Evolutionary conservation across 2,329 filamentous ascomycete species (phyloP).

Genomic region (Didymella arachidicola): DNA sequence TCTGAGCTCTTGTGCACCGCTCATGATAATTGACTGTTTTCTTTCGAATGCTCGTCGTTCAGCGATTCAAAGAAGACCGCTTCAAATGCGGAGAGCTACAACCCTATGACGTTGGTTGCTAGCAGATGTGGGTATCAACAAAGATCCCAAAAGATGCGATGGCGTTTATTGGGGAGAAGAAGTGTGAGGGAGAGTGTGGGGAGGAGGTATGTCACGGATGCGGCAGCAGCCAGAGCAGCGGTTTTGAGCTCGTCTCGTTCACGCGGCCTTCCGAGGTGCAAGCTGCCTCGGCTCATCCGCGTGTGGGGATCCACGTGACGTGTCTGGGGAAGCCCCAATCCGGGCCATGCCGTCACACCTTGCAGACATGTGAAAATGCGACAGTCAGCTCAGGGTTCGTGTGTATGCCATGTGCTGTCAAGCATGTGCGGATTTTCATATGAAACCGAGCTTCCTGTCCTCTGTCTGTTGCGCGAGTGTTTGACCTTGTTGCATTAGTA

Average conservation of each 20-base stretch:
- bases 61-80: constrained; percentile 1
- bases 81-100: constrained; percentile 11
- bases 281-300: constrained; percentile 17
- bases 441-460: not conserved
- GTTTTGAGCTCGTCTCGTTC: constrained; percentile 20
- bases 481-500: not conserved
- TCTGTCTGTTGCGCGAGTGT: not conserved
- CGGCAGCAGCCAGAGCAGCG: constrained; percentile 18
- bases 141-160: constrained; percentile 13
- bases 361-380: constrained; percentile 24
- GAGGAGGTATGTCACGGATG: constrained; percentile 9
- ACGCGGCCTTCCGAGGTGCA: constrained; percentile 21
- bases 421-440: not conserved
- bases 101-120: constrained; percentile 12
- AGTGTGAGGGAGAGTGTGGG: not conserved
- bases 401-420: constrained; percentile 5
- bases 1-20: constrained; percentile 63
- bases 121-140: constrained; percentile 16
- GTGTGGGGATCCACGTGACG: constrained; percentile 21
- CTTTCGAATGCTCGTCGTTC: not conserved
- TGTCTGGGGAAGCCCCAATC: constrained; percentile 15
- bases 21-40: constrained; percentile 37
- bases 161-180: not conserved
- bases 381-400: constrained; percentile 3
- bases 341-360: constrained; percentile 2